Evolutionary conservation across 495 filamentous ascomycete genomes (phyloP).

Genomic region (Penicillium coprophilum): DNA sequence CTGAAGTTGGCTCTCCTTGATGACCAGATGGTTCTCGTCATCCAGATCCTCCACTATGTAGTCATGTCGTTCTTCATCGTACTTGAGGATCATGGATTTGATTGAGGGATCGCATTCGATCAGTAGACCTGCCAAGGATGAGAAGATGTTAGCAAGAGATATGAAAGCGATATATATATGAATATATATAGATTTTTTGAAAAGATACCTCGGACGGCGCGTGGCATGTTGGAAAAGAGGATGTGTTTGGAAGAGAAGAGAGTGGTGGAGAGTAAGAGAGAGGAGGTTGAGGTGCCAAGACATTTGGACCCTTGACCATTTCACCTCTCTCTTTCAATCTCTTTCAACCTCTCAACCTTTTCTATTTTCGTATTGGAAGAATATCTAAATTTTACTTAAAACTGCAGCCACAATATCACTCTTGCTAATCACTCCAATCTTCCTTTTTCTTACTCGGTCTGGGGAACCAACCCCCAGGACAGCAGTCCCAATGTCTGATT

Average conservation of each 20-base stretch:
- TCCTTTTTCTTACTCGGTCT: too few species aligned
- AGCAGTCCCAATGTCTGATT: too few species aligned
- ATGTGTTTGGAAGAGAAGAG: background rate
- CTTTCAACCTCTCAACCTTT: too few species aligned
- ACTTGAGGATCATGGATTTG: conserved; percentile 73
- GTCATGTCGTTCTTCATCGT: conserved; percentile 65
- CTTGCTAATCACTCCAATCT: too few species aligned
- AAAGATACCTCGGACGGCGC: conserved; percentile 49
- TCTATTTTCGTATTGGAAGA: too few species aligned
- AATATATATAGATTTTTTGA: too few species aligned
- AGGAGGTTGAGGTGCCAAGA: conserved; percentile 22
- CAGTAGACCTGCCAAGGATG: conserved; percentile 55
- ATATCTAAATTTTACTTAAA: too few species aligned
- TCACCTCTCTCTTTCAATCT: background rate
- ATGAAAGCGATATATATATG: too few species aligned
- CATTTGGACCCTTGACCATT: conserved; percentile 5
- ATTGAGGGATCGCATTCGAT: conserved; percentile 77
- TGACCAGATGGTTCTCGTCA: conserved; percentile 64
- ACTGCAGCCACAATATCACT: too few species aligned
- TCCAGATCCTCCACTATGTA: conserved; percentile 77
- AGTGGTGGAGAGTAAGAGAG: conserved; percentile 1
- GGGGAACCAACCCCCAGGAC: too few species aligned
- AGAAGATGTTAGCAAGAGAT: background rate
- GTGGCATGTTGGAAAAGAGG: conserved; percentile 39
- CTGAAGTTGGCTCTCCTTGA: conserved; percentile 68